Evolutionary conservation across 495 filamentous ascomycete species (phyloP), one percentile per base, ranked within the genome.

Genomic region (Parmelia sp.): DNA sequence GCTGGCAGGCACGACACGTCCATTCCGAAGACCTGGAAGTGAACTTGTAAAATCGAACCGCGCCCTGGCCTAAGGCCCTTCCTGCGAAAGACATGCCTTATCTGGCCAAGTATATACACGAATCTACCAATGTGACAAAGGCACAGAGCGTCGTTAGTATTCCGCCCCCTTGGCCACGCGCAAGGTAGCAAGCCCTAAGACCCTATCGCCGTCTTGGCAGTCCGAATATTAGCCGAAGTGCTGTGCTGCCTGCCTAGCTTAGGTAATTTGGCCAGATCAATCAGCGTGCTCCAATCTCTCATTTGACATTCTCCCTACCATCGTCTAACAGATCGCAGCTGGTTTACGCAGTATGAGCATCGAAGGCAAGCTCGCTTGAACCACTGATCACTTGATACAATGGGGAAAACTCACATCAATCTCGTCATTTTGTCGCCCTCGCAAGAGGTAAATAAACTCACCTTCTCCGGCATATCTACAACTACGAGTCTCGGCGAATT

Each of bases 351-450:
- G 2, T 21, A 55, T 21, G 29, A 33, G 15, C 6, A 19, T 55
- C 17, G 15, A 55, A 12, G 27, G 9, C 11, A 31, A 33, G 14
- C 51, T 55, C 15, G 29, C 29, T 21, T 33, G 51, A 33, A 33
- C 3, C 14, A 19, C 17, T 6, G 15, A 21, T 21, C 29, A 55
- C 17, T 4, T 31, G n/a, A 19, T 53, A 59, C 31, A 25, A 64
- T 64, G 62, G 62, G 33, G 39, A 64, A 64, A 40, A 59, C 56
- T 21, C 55, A 64, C 12, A 70, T 72, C 62, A 68, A 66, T 36
- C 74, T 91, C 36, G 79, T 87, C 67, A 76, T 90, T 51, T 68
- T 90, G 14, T 89, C 86, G 66, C 87, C 87, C 4, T 86, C 85
- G 2, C 69, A 79, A 37, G 82, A 83, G 31, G 77, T 86, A 5